Evolutionary conservation across 1,284 basidiomycete species (phyloP), one percentile per base, ranked within the genome.

Genomic region (Moesziomyces aphidis): DNA sequence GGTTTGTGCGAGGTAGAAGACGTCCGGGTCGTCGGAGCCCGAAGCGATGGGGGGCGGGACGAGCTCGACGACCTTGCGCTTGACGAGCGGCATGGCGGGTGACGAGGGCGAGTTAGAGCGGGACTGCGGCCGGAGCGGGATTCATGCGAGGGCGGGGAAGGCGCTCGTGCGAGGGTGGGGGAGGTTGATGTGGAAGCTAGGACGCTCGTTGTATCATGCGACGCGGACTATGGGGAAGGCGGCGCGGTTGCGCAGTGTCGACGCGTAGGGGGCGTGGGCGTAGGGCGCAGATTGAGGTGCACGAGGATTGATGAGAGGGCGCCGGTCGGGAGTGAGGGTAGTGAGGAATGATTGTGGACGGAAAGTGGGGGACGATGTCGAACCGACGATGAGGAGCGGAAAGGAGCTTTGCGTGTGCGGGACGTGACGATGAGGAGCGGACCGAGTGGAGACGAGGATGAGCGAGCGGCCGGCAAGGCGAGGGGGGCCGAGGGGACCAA

Each of bases 1-100:
- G 6, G 82, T 84, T 8, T 72, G 66, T 10, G 73, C 68, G 42
- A 84, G 72, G 59, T 76, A 84, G 51, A 79, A 84, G 60, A 83
- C 83, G 13, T 74, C 75, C 15, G 80, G 78, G 45, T 81, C 78
- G n/a, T 83, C 73, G 6, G 69, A 58, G n/a, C 71, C 63, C 19
- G 57, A 47, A 7, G 76, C 62, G 9, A 55, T 56, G 22, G 82
- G 79, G 8, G 81, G 69, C 4, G 76, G 72, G 43, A 76, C 60
- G 31, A 78, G 73, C 58, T 79, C 76, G 39, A 84, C 79, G 15
- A 66, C 59, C 52, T 83, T 81, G 24, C 82, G 73, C 58, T 81
- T 81, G 63, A 84, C 73, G 54, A 84, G 62, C 23, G 79, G 78
- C 82, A 84, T 84, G 55, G 15, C 26, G 50, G 23, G 13, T 2